These are phyloP conservation scores for Candida multigemmis DNA, from an alignment of 805 yeast species.

Conservation along the genomic window DNA sequence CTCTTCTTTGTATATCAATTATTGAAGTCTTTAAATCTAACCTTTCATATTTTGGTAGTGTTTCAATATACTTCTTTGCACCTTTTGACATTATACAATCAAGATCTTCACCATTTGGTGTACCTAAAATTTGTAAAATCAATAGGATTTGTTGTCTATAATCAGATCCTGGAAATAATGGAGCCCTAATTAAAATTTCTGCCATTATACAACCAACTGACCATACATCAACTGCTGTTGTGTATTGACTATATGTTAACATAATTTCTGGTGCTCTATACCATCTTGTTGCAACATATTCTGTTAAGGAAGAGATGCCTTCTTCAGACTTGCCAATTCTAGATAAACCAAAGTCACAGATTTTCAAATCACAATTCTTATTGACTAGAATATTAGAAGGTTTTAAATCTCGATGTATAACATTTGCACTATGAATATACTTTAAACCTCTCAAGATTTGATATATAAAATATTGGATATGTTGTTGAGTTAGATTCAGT, in stretches of 20 bases:
- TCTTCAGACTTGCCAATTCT: constrained; percentile 21
- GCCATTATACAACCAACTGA: constrained; percentile 73
- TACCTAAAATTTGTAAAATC: constrained; percentile 61
- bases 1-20: too few relatives aligned
- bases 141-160: constrained; percentile 59
- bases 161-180: constrained; percentile 70
- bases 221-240: constrained; percentile 76
- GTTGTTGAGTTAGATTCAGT: constrained; percentile 53
- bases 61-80: constrained; percentile 14
- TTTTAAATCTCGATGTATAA: constrained; percentile 69
- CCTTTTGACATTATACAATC: constrained; percentile 12
- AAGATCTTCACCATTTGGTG: constrained; percentile 37
- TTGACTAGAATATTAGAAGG: constrained; percentile 65
- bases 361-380: constrained; percentile 63
- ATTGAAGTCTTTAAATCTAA: constrained; percentile 8
- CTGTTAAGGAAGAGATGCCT: constrained; percentile 48
- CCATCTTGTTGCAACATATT: constrained; percentile 82
- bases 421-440: constrained; percentile 62
- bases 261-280: constrained; percentile 80
- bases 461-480: constrained; percentile 60
- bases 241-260: constrained; percentile 63
- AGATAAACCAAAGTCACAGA: constrained; percentile 75
- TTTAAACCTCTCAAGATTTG: constrained; percentile 66
- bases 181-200: constrained; percentile 53
- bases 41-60: constrained; percentile 12